phyloP scores from a whole-genome alignment of 805 yeast genomes.

The Brettanomyces bruxellensis region DNA sequence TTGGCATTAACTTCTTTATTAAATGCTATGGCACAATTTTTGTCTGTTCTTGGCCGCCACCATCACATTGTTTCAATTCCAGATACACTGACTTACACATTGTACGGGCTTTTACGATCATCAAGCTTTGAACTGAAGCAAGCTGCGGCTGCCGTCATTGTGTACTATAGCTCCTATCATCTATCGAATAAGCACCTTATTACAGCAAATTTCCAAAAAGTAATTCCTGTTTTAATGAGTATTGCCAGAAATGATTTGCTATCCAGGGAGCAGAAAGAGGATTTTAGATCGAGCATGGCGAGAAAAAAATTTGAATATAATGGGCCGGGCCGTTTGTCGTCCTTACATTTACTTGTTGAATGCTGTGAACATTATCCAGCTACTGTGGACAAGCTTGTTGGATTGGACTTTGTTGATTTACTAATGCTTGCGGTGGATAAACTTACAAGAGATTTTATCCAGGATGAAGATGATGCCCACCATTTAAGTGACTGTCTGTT shows the following conservation, averaged over 20 bases:
- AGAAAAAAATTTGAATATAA: too few relatives aligned
- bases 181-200: constrained; percentile 4
- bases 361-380: constrained; percentile 26
- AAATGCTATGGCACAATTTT: neutral
- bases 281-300: neutral
- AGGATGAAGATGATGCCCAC: neutral
- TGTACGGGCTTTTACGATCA: constrained; percentile 17
- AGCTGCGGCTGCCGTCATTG: constrained; percentile 21
- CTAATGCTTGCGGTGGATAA: constrained; percentile 1
- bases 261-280: neutral
- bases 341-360: constrained; percentile 25
- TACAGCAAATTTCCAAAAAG: constrained; percentile 12
- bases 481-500: neutral
- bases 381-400: constrained; percentile 26
- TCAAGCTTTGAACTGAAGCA: constrained; percentile 16
- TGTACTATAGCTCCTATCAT: constrained; percentile 16
- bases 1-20: neutral
- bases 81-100: constrained; percentile 18
- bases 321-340: constrained; percentile 10
- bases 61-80: constrained; percentile 6
- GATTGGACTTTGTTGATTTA: constrained; percentile 21
- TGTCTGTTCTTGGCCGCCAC: neutral
- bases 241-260: neutral
- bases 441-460: constrained; percentile 22
- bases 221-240: constrained; percentile 18